Evolutionary conservation across 371 early-diverging fungal genomes (phyloP), one percentile per base, ranked within the genome.

Genomic region (Mycotypha africana): DNA sequence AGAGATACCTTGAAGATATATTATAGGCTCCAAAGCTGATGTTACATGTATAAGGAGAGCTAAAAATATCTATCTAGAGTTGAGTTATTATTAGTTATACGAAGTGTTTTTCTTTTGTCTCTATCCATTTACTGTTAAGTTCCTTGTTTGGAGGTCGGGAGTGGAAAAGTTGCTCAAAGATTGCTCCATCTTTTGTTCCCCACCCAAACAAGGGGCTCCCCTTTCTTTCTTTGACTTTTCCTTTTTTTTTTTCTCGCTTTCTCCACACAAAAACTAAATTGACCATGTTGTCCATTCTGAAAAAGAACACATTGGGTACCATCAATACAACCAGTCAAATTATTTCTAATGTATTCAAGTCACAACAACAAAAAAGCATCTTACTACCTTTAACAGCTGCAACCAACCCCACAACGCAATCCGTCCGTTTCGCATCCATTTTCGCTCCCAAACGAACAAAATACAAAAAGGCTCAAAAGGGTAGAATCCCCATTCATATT

Each of bases 381-480:
- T 11, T 28, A 28, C 28, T 33, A 14, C 9, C 4, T 14, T 4
- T 15, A 5, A 25, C 50, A 31, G 40, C 38, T 26, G 38, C 31
- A 9, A n/a, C n/a, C n/a, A n/a, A n/a, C n/a, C n/a, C n/a, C n/a
- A 34, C 32, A n/a, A 46, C 33, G 16, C 45, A 42, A 25, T 37
- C 50, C 0, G 47, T 56, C 16, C 82, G 82, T 25, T 67, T 66
- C 53, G 75, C 76, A 22, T 74, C 81, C 40, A 79, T 77, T 48
- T 74, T 89, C 45, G 82, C 86, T 47, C 95, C 97, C 19, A 78
- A 82, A 36, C 76, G 81, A 44, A 72, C 82, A 46, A 91, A 90
- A 68, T 84, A 85, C 65, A 83, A 85, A 55, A 95, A 95, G 64
- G 81, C 88, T 45, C 90, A 90, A 50, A 92, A 92, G 38, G 95